phyloP scores from a whole-genome alignment of 805 yeast species.

The Ascoidea asiatica region DNA sequence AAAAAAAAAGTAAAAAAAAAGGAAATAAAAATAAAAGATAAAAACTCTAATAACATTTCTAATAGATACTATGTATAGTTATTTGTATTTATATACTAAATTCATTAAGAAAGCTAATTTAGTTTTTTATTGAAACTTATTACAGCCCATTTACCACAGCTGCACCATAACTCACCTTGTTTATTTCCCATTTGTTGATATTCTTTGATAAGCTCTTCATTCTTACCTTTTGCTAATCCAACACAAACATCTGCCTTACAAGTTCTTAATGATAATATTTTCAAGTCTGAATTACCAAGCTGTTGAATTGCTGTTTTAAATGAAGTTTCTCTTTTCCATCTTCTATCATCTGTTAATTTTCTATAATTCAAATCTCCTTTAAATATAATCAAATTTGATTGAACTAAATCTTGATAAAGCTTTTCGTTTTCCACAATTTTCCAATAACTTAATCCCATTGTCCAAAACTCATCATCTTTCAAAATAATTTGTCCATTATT shows the following conservation, averaged over 20 bases:
- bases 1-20: too few species aligned
- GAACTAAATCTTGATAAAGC: conserved; percentile 44
- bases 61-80: too few species aligned
- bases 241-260: conserved; percentile 94
- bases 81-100: too few species aligned
- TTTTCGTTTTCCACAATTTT: conserved; percentile 39
- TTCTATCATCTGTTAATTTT: conserved; percentile 81
- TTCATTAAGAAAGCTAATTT: too few species aligned
- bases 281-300: conserved; percentile 49
- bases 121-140: conserved; percentile 40
- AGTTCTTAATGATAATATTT: conserved; percentile 70
- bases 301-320: conserved; percentile 60
- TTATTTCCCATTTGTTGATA: conserved; percentile 53
- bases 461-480: conserved; percentile 73
- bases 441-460: conserved; percentile 67
- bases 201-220: conserved; percentile 46
- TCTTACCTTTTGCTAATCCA: conserved; percentile 63
- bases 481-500: conserved; percentile 33
- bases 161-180: conserved; percentile 65
- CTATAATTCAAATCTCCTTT: conserved; percentile 96
- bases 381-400: conserved; percentile 63
- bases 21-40: too few species aligned
- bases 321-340: conserved; percentile 75
- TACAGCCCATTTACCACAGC: conserved; percentile 92
- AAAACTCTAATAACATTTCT: too few species aligned